Evolutionary conservation across 768 basidiomycete genomes (phyloP), one percentile per base, ranked within the genome.

Genomic region (Amanita subjunquillea): DNA sequence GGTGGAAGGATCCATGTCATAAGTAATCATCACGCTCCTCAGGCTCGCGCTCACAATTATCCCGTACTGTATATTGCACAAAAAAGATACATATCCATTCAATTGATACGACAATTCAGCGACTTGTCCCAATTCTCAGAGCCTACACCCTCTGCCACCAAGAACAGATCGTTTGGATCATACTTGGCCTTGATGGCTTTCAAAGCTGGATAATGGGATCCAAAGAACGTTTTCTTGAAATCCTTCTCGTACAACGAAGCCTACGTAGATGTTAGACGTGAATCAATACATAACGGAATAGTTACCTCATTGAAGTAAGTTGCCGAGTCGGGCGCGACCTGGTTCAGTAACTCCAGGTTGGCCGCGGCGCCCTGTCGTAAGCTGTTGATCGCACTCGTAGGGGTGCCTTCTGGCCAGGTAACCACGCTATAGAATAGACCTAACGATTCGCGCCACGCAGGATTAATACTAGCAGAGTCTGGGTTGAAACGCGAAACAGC

Each of bases 81-180:
- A 17, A 17, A 17, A 17, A 17, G 17, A 17, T 17, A 25, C 23
- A 29, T 30, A 30, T 30, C 1, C 30, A 43, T 13, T 39, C 12
- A 39, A 10, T 27, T 4, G 22, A 27, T 23, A 8, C 48, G 48
- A 17, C 48, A 50, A 15, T 27, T 50, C 25, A 55, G 13, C 43
- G 54, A 40, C 23, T 39, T 47, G 54, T 78, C 73, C 76, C 76
- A 79, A 3, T 74, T 67, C 15, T 79, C 75, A 4, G 75, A 74
- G 0, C 75, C 77, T 2, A 80, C 74, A 1, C 78, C 79, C 20
- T 66, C 61, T 0, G 60, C 54, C 13, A 79, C 73, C 4, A 78
- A 59, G 57, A 79, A 80, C 7, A 79, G 49, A 29, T 59, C 65
- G 4, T 60, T 53, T 0, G 74, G 72, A 58, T 81, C 78, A 51